A percentile compares a stretch with the other conserved stretches of the same genome.
Evolutionary conservation across 345 rosid species (phyloP).

Genomic region (Eucalyptus curtisii): DNA sequence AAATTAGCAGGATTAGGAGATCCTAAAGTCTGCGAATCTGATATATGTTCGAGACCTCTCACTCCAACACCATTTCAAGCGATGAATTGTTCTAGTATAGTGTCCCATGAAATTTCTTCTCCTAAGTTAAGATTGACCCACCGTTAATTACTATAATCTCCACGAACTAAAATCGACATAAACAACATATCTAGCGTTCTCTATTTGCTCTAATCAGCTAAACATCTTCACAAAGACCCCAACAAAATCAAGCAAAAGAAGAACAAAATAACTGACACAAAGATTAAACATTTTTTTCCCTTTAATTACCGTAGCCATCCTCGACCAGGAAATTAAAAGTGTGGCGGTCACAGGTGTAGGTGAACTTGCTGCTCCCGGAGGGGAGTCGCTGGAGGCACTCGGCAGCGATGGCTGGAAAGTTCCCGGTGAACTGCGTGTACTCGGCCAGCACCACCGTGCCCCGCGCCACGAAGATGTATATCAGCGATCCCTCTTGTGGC

Average conservation of each 20-base stretch:
- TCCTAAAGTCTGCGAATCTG: neutral
- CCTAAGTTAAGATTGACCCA: neutral
- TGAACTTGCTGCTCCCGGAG: neutral
- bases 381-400: slow-evolving; percentile 2
- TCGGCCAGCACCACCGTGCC: slow-evolving; percentile 2
- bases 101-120: neutral
- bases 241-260: neutral
- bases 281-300: neutral
- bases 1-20: neutral
- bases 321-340: neutral
- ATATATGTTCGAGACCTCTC: neutral
- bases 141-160: neutral
- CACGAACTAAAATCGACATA: neutral
- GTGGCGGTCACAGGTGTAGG: neutral
- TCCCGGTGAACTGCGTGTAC: neutral
- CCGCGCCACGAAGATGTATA: neutral
- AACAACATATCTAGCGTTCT: neutral
- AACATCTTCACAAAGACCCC: neutral
- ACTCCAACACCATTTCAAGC: neutral
- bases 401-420: neutral
- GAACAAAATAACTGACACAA: neutral
- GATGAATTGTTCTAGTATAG: neutral
- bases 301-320: neutral
- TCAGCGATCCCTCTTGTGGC: neutral
- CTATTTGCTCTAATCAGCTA: neutral